A percentile compares a stretch with the other conserved stretches of the same genome.
These are phyloP conservation scores for Verticillium alfalfae DNA, from an alignment of 2,329 filamentous ascomycete species.

Conservation along the genomic window DNA sequence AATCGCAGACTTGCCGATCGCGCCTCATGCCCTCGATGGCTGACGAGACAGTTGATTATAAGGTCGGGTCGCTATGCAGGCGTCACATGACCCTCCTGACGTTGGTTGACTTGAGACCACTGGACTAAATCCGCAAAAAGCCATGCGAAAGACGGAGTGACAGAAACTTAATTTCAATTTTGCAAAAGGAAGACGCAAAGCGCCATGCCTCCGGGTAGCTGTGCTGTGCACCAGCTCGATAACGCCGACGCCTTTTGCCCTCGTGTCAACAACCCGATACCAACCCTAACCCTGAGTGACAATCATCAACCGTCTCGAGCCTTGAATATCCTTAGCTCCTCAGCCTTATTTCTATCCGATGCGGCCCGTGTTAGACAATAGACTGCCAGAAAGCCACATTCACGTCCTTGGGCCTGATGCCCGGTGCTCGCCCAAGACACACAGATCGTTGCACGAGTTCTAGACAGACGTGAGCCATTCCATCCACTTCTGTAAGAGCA, in stretches of 20 bases:
- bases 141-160: not conserved
- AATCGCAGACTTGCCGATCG: not conserved
- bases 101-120: too few species aligned
- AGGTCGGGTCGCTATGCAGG: too few species aligned
- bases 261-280: not conserved
- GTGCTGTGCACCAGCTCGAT: not conserved
- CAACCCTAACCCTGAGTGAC: too few species aligned
- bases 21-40: not conserved
- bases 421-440: slow-evolving; percentile 32
- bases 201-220: not conserved
- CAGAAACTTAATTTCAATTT: not conserved
- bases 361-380: not conserved
- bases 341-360: not conserved
- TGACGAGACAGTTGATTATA: too few species aligned
- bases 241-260: not conserved
- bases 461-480: slow-evolving; percentile 8
- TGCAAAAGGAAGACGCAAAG: too few species aligned
- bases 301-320: too few species aligned
- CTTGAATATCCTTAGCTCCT: too few species aligned
- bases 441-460: slow-evolving; percentile 28
- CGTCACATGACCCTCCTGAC: too few species aligned
- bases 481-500: not conserved
- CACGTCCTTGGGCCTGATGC: slow-evolving; percentile 30
- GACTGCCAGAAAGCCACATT: slow-evolving; percentile 10
- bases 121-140: too few species aligned